Conservation (phyloP, 371 early-diverging fungal genomes). For the Gilbertella persicaria region DNA sequence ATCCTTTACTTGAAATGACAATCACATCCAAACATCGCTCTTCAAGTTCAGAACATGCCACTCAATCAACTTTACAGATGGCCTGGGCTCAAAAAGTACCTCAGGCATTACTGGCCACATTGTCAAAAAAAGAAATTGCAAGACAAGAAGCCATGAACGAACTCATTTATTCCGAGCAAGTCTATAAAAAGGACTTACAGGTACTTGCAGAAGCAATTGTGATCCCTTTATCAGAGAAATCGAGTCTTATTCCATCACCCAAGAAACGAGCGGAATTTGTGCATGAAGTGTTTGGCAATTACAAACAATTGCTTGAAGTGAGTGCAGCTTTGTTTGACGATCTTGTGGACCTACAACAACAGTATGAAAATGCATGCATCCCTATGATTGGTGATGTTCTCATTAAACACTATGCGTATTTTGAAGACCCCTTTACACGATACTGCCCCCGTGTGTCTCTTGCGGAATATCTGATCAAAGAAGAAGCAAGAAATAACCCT, state of each 20-base stretch:
- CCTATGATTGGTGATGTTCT: conserved; percentile 87
- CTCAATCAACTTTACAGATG: conserved; percentile 49
- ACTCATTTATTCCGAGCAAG: conserved; percentile 86
- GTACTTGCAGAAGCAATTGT: conserved; percentile 37
- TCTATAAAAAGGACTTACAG: conserved; percentile 77
- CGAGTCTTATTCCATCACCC: conserved; percentile 42
- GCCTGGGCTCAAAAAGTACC: conserved; percentile 76
- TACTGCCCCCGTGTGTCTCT: conserved; percentile 86
- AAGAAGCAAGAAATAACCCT: conserved; percentile 67
- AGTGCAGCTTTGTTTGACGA: conserved; percentile 71
- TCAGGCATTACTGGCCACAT: conserved; percentile 66
- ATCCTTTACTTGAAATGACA: background rate
- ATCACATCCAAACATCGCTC: background rate
- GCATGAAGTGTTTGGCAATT: conserved; percentile 80
- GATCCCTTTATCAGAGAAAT: conserved; percentile 3
- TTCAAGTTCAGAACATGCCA: background rate
- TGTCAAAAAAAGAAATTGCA: conserved; percentile 77
- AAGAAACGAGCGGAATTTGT: conserved; percentile 68
- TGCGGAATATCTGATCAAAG: conserved; percentile 77
- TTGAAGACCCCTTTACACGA: conserved; percentile 75
- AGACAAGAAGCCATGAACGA: conserved; percentile 95
- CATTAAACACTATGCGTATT: conserved; percentile 66
- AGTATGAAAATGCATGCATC: conserved; percentile 63
- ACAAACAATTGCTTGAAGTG: conserved; percentile 67
- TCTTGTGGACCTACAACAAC: conserved; percentile 62